Conservation (phyloP, 495 filamentous ascomycete species). For the Penicillium canescens region DNA sequence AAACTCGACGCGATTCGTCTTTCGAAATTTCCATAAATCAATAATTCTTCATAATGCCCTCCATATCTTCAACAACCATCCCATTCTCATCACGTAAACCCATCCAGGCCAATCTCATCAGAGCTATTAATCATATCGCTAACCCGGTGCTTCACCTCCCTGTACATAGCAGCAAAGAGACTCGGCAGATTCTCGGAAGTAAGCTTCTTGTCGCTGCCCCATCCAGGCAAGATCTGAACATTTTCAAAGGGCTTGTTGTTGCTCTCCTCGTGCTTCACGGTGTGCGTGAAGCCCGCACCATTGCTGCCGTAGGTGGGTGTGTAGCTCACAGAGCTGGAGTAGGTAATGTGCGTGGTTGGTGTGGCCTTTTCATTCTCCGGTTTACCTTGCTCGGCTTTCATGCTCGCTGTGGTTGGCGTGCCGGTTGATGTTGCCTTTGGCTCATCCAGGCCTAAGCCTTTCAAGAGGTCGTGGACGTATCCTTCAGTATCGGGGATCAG, state of each 20-base stretch:
- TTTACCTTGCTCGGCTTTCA: conserved; percentile 4
- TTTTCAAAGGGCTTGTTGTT: conserved; percentile 17
- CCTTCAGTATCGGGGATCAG: conserved; percentile 31
- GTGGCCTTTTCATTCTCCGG: conserved; percentile 5
- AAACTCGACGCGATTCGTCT: neutral
- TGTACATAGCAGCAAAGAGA: conserved; percentile 24
- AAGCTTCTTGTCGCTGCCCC: conserved; percentile 11
- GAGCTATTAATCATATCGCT: conserved; percentile 29
- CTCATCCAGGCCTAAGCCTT: conserved; percentile 19
- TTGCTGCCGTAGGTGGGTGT: neutral
- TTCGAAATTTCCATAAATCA: neutral
- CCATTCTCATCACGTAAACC: neutral
- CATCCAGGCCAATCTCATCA: conserved; percentile 31
- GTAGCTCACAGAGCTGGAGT: conserved; percentile 2
- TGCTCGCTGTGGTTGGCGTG: neutral
- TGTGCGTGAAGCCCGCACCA: conserved; percentile 9
- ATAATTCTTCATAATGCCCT: neutral
- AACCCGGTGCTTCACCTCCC: conserved; percentile 19
- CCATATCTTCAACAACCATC: neutral
- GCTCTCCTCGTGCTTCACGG: conserved; percentile 7
- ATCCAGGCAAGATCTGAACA: conserved; percentile 19
- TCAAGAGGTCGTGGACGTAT: conserved; percentile 25
- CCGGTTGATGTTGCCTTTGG: neutral
- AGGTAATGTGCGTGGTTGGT: conserved; percentile 2
- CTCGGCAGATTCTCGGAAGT: conserved; percentile 18